A percentile compares a stretch with the other conserved stretches of the same genome.
phyloP scores from a whole-genome alignment of 768 basidiomycete genomes.

The Suillus alpinus region DNA sequence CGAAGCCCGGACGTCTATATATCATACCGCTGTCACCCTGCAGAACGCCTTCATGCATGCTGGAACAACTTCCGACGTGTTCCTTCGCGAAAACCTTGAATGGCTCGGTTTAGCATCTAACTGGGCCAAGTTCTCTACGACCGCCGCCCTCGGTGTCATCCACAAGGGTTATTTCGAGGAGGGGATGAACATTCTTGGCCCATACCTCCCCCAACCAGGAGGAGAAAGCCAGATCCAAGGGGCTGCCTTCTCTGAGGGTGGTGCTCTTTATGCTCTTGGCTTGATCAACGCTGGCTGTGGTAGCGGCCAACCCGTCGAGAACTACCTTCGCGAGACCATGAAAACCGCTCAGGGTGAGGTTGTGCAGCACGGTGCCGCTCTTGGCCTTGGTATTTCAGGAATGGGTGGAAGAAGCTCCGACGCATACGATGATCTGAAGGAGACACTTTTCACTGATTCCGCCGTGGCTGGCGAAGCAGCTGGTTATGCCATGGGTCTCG shows the following conservation, averaged over 20 bases:
- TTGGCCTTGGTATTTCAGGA: conserved; percentile 93
- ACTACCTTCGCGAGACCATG: conserved; percentile 77
- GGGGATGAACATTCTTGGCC: conserved; percentile 87
- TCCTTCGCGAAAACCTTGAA: conserved; percentile 93
- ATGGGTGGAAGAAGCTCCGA: conserved; percentile 90
- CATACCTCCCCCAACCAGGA: conserved; percentile 82
- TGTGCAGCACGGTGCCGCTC: conserved; percentile 94
- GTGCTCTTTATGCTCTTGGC: conserved; percentile 92
- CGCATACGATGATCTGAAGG: conserved; percentile 89
- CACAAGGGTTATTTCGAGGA: conserved; percentile 96
- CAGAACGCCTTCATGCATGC: conserved; percentile 98
- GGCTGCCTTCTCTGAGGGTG: conserved; percentile 90
- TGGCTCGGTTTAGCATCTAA: conserved; percentile 95
- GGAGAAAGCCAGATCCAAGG: conserved; percentile 76
- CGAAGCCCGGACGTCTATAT: conserved; percentile 93
- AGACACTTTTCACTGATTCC: conserved; percentile 86
- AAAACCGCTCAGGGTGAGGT: conserved; percentile 77
- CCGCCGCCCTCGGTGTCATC: conserved; percentile 94
- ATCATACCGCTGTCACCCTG: conserved; percentile 93
- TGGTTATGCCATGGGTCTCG: conserved; percentile 95
- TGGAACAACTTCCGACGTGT: conserved; percentile 94
- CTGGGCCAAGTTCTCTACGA: conserved; percentile 98
- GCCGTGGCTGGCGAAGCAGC: conserved; percentile 95
- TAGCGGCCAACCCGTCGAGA: conserved; percentile 60
- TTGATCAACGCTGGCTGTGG: conserved; percentile 93